Percentiles rank a stretch among this genome's conserved stretches.
Evolutionary conservation across 805 yeast genomes (phyloP).

Genomic region (Pichia paraexigua): DNA sequence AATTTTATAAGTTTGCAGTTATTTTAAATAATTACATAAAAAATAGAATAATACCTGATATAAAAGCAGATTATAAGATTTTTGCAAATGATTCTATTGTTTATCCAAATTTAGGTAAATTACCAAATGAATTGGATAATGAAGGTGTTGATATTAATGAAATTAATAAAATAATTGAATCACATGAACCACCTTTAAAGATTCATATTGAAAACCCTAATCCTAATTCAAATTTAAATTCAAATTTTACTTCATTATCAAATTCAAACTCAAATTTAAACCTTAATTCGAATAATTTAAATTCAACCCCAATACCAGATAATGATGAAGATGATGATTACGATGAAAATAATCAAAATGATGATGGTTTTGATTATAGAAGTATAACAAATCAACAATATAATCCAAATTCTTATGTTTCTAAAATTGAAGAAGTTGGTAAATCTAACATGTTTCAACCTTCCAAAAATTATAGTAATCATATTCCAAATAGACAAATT

Average conservation of each 20-base stretch:
- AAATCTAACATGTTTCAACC: slow-evolving; percentile 23
- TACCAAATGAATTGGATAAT: slow-evolving; percentile 32
- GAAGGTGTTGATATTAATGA: neutral
- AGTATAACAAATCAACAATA: slow-evolving; percentile 14
- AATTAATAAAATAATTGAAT: neutral
- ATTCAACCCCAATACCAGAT: slow-evolving; percentile 7
- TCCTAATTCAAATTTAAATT: neutral
- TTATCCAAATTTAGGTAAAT: slow-evolving; percentile 63
- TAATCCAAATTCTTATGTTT: slow-evolving; percentile 22
- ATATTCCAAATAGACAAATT: slow-evolving; percentile 18
- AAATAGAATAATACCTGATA: slow-evolving; percentile 40
- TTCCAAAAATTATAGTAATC: slow-evolving; percentile 16
- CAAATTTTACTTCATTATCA: neutral
- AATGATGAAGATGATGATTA: slow-evolving; percentile 15
- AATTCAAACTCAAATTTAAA: neutral
- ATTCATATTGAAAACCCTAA: neutral
- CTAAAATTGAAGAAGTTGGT: slow-evolving; percentile 22
- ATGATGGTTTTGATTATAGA: slow-evolving; percentile 14
- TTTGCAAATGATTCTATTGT: slow-evolving; percentile 30
- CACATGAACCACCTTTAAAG: neutral
- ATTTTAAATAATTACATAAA: slow-evolving; percentile 46
- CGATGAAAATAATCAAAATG: slow-evolving; percentile 14
- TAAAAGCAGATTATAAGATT: slow-evolving; percentile 34
- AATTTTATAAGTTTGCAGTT: slow-evolving; percentile 61
- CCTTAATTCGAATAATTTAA: neutral